Evolutionary conservation across 352 stramenopile genomes (phyloP), one percentile per base, ranked within the genome.

Genomic region (Blastocystis sp.): DNA sequence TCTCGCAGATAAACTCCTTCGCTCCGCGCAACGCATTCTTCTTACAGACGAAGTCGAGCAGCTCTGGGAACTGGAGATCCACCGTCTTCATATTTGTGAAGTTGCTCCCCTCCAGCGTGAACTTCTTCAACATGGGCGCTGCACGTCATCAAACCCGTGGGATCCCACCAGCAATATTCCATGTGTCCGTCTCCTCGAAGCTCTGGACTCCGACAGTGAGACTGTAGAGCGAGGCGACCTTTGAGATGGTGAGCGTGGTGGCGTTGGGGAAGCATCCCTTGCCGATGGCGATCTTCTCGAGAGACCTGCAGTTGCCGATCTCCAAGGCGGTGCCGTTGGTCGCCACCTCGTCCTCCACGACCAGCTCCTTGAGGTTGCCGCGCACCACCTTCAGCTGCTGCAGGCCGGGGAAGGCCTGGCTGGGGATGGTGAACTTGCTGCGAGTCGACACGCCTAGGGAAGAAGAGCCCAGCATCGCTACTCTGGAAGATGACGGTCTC

Each of bases 41-140:
- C 3, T 55, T 55, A n/a, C 29, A 59, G 4, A 41, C 4, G n/a
- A 84, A 45, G 26, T 64, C 47, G 43, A 41, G 13, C 47, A 84
- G 56, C 29, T 66, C 55, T 2, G 73, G 37, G 43, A 84, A 39
- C 53, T 50, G n/a, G 23, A 84, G 45, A 45, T 84, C 73, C 73
- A 84, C 73, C 6, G 64, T 55, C 54, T 64, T 53, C 39, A 84
- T 56, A 13, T 64, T 50, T 3, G 26, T 45, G 73, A 84, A 84
- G 39, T 84, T 84, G 43, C 53, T 66, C 13, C 73, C 73, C 20
- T 64, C 23, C 11, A 84, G 54, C 50, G 7, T 20, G 34, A 84
- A 43, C 2, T 26, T 23, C 15, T 53, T 50, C 56, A 84, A 37
- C 56, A 66, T 34, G 18, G 47, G 26, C 50, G 62, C 73, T 84